These are phyloP conservation scores for Termitomyces bulborhizus DNA, from an alignment of 768 basidiomycete genomes.

Conservation along the genomic window DNA sequence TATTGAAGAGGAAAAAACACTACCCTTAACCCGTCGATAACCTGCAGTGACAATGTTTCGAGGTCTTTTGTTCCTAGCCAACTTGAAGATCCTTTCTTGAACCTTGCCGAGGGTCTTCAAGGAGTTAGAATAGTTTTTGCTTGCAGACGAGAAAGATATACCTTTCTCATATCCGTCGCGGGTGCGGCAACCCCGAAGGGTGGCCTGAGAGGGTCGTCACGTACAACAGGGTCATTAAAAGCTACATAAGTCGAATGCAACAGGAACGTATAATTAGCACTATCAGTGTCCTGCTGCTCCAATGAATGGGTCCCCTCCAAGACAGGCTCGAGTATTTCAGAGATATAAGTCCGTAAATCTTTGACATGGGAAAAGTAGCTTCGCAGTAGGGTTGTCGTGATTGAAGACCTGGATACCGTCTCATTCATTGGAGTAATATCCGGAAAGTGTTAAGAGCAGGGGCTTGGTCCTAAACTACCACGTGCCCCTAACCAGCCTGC, in stretches of 20 bases:
- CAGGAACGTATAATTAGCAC: conserved; percentile 25
- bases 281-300: conserved; percentile 18
- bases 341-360: conserved; percentile 32
- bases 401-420: background rate
- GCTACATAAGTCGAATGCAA: conserved; percentile 45
- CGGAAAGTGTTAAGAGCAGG: background rate
- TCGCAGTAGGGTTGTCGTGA: conserved; percentile 27
- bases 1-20: background rate
- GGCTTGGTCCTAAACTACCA: too few species aligned
- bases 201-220: conserved; percentile 4
- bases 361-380: conserved; percentile 38
- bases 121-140: background rate
- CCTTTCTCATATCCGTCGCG: conserved; percentile 50
- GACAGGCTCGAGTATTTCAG: conserved; percentile 24
- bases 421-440: background rate
- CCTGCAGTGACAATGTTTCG: conserved; percentile 63
- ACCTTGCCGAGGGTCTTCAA: conserved; percentile 55
- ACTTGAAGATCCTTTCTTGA: conserved; percentile 46
- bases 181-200: conserved; percentile 28
- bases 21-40: conserved; percentile 46
- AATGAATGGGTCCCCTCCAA: background rate
- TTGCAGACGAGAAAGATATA: conserved; percentile 13
- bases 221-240: conserved; percentile 15
- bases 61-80: conserved; percentile 22
- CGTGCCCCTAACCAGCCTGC: background rate